Evolutionary conservation across 257 asterid species (phyloP).

Genomic region (Galeopsis tetrahit): DNA sequence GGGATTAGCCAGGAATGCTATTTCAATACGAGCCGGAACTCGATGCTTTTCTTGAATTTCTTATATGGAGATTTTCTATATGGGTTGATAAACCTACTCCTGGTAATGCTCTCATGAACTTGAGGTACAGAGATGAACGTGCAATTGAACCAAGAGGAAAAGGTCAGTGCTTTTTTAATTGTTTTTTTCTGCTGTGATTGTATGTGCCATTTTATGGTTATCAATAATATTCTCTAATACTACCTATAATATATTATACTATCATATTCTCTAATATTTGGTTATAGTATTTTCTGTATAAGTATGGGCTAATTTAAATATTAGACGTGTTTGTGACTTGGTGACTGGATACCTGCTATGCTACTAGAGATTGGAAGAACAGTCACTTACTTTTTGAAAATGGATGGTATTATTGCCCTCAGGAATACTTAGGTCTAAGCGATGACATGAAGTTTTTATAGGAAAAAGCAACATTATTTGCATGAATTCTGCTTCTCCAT

Average conservation of each 20-base stretch:
- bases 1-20: conserved; percentile 98
- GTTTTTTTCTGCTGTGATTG: conserved; percentile 16
- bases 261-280: conserved; percentile 4
- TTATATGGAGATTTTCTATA: conserved; percentile 94
- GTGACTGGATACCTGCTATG: conserved; percentile 28
- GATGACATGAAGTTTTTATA: background rate
- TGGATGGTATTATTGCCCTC: background rate
- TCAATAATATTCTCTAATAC: conserved; percentile 8
- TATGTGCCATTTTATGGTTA: conserved; percentile 1
- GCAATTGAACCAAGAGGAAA: conserved; percentile 74
- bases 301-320: conserved; percentile 1
- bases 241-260: no score
- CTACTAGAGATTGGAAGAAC: conserved; percentile 7
- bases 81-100: conserved; percentile 99
- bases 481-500: background rate
- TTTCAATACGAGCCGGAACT: conserved; percentile 97
- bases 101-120: conserved; percentile 85
- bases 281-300: conserved; percentile 5
- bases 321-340: conserved; percentile 4
- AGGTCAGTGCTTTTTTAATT: conserved; percentile 54
- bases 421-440: conserved; percentile 5
- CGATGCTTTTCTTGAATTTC: conserved; percentile 91
- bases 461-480: background rate
- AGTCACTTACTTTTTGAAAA: conserved; percentile 14
- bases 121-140: conserved; percentile 86